Evolutionary conservation across 345 rosid species (phyloP).

Genomic region (Linum usitatissimum): DNA sequence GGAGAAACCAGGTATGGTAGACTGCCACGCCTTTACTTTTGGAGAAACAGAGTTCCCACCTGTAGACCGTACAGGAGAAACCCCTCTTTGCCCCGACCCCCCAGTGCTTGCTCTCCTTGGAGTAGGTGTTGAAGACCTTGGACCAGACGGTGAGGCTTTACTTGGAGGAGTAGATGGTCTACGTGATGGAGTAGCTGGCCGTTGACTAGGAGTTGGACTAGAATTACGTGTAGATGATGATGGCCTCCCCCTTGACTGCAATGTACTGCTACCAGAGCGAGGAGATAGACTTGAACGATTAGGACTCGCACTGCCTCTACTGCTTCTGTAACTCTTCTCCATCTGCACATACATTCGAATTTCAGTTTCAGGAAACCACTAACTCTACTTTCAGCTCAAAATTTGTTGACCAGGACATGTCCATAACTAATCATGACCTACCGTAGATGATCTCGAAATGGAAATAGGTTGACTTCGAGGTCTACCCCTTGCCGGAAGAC

Average conservation of each 20-base stretch:
- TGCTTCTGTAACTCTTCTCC: constrained; percentile 87
- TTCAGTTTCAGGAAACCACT: neutral
- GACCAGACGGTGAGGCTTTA: constrained; percentile 48
- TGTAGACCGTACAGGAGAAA: constrained; percentile 58
- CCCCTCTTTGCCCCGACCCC: constrained; percentile 63
- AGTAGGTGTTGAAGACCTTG: constrained; percentile 73
- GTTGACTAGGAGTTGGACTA: constrained; percentile 49
- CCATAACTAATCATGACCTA: constrained; percentile 22
- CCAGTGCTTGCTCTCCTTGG: constrained; percentile 65
- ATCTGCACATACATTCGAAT: constrained; percentile 36
- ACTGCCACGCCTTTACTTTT: constrained; percentile 81
- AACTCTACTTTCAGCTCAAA: neutral
- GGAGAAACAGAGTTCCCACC: constrained; percentile 90
- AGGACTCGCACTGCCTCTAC: constrained; percentile 94
- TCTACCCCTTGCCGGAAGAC: constrained; percentile 62
- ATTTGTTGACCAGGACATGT: neutral
- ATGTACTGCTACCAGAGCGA: constrained; percentile 45
- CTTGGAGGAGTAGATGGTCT: constrained; percentile 71
- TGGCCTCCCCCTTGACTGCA: constrained; percentile 73
- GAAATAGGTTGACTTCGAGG: constrained; percentile 82
- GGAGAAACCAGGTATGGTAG: constrained; percentile 88
- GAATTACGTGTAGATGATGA: constrained; percentile 67
- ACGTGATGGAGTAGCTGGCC: constrained; percentile 51
- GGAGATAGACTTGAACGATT: constrained; percentile 91
- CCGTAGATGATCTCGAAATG: constrained; percentile 89